Evolutionary conservation across 345 rosid species (phyloP).

Genomic region (Microcos paniculata): DNA sequence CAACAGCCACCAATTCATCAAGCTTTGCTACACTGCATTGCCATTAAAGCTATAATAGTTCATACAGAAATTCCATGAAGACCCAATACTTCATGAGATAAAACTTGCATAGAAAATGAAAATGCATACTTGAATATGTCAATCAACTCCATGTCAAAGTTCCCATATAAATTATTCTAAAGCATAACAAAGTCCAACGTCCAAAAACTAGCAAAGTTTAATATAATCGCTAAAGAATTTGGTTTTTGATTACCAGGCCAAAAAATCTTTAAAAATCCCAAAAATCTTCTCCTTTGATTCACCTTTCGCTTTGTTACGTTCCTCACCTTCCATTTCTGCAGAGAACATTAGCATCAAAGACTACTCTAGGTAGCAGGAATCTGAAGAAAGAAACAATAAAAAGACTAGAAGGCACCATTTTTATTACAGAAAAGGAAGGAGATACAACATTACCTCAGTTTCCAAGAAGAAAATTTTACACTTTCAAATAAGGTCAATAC

Average conservation of each 20-base stretch:
- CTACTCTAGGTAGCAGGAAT: background rate
- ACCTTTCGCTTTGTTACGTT: conserved; percentile 20
- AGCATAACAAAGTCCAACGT: background rate
- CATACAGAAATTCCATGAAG: background rate
- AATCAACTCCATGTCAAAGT: background rate
- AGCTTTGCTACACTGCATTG: conserved; percentile 51
- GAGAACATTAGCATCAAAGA: background rate
- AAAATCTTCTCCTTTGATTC: conserved; percentile 32
- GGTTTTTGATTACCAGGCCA: conserved; percentile 39
- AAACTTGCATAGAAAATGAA: background rate
- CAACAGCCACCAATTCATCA: conserved; percentile 52
- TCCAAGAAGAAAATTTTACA: background rate
- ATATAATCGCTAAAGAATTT: background rate
- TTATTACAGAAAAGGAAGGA: too few relatives aligned
- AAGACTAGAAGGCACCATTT: background rate
- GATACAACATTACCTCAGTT: too few relatives aligned
- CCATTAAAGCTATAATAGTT: background rate
- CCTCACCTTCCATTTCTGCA: conserved; percentile 24
- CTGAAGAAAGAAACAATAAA: background rate
- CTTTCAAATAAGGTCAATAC: background rate
- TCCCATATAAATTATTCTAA: background rate
- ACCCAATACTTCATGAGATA: background rate
- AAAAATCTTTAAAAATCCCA: conserved; percentile 46
- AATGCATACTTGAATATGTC: background rate
- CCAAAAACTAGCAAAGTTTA: background rate